Evolutionary conservation across 495 filamentous ascomycete genomes (phyloP).

Genomic region (Umbilicaria muhlenbergii): DNA sequence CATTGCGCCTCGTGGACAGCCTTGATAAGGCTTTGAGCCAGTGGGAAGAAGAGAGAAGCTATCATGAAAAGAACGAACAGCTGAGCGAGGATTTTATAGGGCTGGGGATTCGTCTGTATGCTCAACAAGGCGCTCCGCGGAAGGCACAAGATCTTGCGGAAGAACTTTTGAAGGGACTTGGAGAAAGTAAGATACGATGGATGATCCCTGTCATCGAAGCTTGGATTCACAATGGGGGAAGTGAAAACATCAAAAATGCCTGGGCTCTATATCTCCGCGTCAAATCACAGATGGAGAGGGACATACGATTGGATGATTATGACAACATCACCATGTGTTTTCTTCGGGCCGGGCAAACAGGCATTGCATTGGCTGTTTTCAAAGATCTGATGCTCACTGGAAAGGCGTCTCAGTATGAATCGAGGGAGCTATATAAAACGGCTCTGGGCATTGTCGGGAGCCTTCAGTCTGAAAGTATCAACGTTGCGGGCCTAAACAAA

Average conservation of each 20-base stretch:
- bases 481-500: constrained; percentile 31
- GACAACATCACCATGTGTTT: constrained; percentile 50
- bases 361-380: constrained; percentile 56
- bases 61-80: constrained; percentile 35
- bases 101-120: constrained; percentile 54
- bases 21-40: constrained; percentile 42
- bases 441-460: constrained; percentile 27
- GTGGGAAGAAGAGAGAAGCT: constrained; percentile 43
- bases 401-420: constrained; percentile 30
- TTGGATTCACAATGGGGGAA: constrained; percentile 23
- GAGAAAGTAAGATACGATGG: constrained; percentile 35
- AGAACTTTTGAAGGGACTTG: constrained; percentile 35
- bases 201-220: constrained; percentile 50
- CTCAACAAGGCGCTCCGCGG: constrained; percentile 39
- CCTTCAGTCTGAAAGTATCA: constrained; percentile 31
- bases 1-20: constrained; percentile 43
- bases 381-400: constrained; percentile 72
- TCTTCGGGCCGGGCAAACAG: constrained; percentile 37
- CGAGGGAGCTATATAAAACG: constrained; percentile 30
- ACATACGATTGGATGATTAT: constrained; percentile 61
- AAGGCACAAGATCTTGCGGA: constrained; percentile 47
- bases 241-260: constrained; percentile 33
- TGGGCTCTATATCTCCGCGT: constrained; percentile 54
- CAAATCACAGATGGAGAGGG: constrained; percentile 36
- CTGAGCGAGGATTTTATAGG: constrained; percentile 42